phyloP scores from a whole-genome alignment of 2,329 filamentous ascomycete species.

The Colletotrichum tanaceti region DNA sequence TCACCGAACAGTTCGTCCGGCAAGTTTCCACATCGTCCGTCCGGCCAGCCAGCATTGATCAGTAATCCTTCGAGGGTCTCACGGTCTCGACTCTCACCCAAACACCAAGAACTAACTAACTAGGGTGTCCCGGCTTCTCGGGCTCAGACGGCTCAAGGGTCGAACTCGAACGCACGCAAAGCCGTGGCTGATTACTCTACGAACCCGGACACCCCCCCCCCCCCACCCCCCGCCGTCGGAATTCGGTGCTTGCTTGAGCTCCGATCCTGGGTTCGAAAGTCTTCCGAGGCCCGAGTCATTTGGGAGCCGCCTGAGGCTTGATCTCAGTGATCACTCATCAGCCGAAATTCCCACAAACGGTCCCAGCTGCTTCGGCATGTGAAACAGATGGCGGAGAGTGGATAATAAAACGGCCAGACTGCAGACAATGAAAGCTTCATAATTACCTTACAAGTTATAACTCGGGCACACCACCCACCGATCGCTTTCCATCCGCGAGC shows the following conservation, averaged over 20 bases:
- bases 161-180: too few relatives aligned
- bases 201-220: too few relatives aligned
- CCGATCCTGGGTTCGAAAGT: background rate
- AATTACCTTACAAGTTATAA: too few relatives aligned
- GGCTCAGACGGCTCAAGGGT: background rate
- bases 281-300: background rate
- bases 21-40: too few relatives aligned
- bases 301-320: too few relatives aligned
- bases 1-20: too few relatives aligned
- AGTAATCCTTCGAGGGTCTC: background rate
- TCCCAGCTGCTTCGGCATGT: too few relatives aligned
- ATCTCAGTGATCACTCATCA: background rate
- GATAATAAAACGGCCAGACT: background rate
- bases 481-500: background rate
- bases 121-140: too few relatives aligned
- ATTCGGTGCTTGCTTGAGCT: background rate
- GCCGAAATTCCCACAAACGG: background rate
- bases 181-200: background rate
- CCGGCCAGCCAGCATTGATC: too few relatives aligned
- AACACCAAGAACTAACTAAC: background rate
- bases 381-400: too few relatives aligned
- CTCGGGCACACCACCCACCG: background rate
- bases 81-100: too few relatives aligned
- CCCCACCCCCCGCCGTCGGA: background rate
- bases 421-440: too few relatives aligned